Evolutionary conservation across 2,329 filamentous ascomycete genomes (phyloP).

Genomic region (Hymenoscyphus albidus): DNA sequence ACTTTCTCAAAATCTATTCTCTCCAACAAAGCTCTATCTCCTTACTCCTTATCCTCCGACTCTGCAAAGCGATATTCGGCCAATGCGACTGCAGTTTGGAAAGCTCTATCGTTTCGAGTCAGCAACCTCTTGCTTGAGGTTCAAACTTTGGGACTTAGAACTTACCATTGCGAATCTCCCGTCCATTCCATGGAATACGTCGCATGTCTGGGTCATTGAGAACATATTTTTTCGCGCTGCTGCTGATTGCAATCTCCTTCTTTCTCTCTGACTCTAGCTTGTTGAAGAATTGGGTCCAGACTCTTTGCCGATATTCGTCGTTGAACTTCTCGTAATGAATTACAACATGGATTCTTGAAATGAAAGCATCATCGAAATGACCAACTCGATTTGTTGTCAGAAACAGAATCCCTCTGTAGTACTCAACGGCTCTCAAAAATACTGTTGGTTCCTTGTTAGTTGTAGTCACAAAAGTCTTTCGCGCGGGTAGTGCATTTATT

Average conservation of each 20-base stretch:
- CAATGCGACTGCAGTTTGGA: background rate
- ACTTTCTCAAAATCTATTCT: background rate
- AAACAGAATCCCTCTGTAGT: conserved; percentile 85
- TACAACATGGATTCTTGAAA: conserved; percentile 81
- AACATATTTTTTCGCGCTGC: background rate
- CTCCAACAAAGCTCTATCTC: background rate
- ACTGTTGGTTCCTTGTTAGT: conserved; percentile 47
- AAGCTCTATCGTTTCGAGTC: background rate
- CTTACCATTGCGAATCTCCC: conserved; percentile 1
- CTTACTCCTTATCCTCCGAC: background rate
- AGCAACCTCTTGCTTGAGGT: background rate
- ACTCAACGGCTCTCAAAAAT: conserved; percentile 78
- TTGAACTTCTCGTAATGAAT: conserved; percentile 53
- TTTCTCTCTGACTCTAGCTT: background rate
- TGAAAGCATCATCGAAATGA: conserved; percentile 85
- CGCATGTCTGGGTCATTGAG: background rate
- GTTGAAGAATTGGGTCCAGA: background rate
- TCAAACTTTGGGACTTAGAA: background rate
- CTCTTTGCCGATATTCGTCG: background rate
- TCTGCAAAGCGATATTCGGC: background rate
- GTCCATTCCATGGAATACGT: background rate
- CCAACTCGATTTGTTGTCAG: conserved; percentile 80
- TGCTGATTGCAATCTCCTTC: background rate
- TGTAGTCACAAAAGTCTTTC: background rate
- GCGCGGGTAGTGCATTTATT: background rate